Percentiles rank a stretch among this genome's conserved stretches.
Evolutionary conservation across 108 stramenopile genomes (phyloP).

Genomic region (Cylindrotheca fusiformis): DNA sequence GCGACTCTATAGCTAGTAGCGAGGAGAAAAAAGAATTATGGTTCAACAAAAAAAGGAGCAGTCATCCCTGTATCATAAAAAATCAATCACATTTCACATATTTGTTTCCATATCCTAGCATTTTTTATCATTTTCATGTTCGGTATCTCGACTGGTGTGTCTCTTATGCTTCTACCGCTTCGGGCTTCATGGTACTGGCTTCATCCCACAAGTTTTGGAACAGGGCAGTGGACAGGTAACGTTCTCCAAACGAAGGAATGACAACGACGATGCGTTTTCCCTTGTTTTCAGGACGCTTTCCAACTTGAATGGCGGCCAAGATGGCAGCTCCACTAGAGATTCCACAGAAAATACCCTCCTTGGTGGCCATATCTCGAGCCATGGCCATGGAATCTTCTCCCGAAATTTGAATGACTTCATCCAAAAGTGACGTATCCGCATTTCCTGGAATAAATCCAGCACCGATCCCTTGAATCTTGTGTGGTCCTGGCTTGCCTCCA

Average conservation of each 20-base stretch:
- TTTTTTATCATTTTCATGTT: too few species aligned
- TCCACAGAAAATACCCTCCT: conserved; percentile 64
- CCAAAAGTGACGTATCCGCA: conserved; percentile 56
- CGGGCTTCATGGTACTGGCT: conserved; percentile 71
- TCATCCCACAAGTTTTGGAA: conserved; percentile 95
- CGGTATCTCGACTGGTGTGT: not conserved
- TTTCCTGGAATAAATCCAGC: conserved; percentile 66
- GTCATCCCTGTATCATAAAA: too few species aligned
- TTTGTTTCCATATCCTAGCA: too few species aligned
- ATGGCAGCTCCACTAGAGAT: conserved; percentile 70
- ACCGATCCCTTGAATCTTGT: conserved; percentile 84
- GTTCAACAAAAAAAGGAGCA: too few species aligned
- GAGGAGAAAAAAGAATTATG: too few species aligned
- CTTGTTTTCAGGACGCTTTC: conserved; percentile 64
- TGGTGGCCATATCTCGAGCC: conserved; percentile 55
- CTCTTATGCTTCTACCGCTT: conserved; percentile 35
- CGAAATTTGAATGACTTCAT: conserved; percentile 67
- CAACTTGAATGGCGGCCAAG: conserved; percentile 63
- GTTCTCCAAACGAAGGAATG: conserved; percentile 80
- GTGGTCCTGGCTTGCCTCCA: conserved; percentile 66
- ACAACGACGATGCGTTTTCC: conserved; percentile 70
- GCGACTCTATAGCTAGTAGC: too few species aligned
- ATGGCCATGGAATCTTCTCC: conserved; percentile 70
- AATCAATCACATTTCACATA: too few species aligned
- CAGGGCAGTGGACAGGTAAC: conserved; percentile 74